Conservation (phyloP, 106 monocot genomes). For the Gastrodia elata region DNA sequence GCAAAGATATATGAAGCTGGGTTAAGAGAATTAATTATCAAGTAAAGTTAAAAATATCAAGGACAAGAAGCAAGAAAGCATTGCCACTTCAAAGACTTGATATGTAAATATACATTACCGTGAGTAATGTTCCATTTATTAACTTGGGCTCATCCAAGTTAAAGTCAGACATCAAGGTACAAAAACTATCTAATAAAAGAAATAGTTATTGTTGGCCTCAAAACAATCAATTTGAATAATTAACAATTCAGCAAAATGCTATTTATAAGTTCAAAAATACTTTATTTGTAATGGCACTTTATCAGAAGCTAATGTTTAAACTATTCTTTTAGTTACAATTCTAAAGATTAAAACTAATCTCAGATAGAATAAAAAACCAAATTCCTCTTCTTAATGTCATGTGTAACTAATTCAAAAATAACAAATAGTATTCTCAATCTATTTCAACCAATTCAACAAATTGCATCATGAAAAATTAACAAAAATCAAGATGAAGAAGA, state of each 20-base stretch:
- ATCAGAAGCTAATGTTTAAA: neutral
- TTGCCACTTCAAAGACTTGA: neutral
- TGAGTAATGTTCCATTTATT: neutral
- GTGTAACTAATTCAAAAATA: neutral
- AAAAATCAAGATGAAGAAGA: neutral
- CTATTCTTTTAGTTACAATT: neutral
- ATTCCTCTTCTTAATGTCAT: neutral
- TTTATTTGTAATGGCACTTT: neutral
- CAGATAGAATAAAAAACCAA: neutral
- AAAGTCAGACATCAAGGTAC: neutral
- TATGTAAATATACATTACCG: neutral
- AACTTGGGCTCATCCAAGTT: neutral
- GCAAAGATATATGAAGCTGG: constrained; percentile 26
- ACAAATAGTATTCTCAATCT: neutral
- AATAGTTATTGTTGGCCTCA: neutral
- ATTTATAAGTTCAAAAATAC: neutral
- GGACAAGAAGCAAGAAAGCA: neutral
- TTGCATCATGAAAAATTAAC: neutral
- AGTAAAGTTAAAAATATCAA: neutral
- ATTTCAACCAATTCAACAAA: neutral
- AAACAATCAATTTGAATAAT: neutral
- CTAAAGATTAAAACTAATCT: neutral
- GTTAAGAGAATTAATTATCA: constrained; percentile 5
- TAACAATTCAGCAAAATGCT: neutral
- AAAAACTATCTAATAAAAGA: neutral